phyloP scores from a whole-genome alignment of 2,329 filamentous ascomycete species.

The Cyphellophora attinorum region DNA sequence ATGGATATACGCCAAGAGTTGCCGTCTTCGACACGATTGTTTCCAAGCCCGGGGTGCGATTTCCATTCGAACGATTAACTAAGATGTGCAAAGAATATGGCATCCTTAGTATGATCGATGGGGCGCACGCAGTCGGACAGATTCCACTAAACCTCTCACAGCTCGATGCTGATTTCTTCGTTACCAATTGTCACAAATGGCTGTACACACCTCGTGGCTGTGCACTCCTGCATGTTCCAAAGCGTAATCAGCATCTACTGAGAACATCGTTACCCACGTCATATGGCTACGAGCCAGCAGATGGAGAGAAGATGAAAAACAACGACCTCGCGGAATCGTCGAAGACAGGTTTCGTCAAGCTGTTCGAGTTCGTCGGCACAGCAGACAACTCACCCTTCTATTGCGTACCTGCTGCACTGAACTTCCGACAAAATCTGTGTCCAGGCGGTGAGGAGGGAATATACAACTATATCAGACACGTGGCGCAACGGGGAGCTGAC shows the following conservation, averaged over 20 bases:
- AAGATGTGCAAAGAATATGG: conserved; percentile 55
- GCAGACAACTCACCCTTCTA: conserved; percentile 63
- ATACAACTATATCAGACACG: conserved; percentile 48
- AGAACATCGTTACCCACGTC: conserved; percentile 68
- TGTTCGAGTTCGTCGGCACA: conserved; percentile 72
- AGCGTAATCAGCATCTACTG: conserved; percentile 66
- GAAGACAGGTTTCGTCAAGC: conserved; percentile 54
- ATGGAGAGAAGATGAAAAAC: conserved; percentile 4
- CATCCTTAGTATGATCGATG: conserved; percentile 69
- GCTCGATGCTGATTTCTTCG: conserved; percentile 74
- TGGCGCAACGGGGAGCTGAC: conserved; percentile 57
- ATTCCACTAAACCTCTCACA: conserved; percentile 57
- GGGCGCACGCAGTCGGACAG: conserved; percentile 76
- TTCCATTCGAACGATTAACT: conserved; percentile 66
- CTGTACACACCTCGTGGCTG: conserved; percentile 70
- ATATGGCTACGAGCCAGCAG: conserved; percentile 57
- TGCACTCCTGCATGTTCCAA: conserved; percentile 70
- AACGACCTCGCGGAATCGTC: conserved; percentile 9
- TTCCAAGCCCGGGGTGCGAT: conserved; percentile 65
- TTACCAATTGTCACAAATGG: conserved; percentile 89
- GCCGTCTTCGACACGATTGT: conserved; percentile 74
- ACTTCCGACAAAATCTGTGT: conserved; percentile 58
- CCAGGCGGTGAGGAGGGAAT: conserved; percentile 71
- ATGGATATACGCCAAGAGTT: conserved; percentile 55
- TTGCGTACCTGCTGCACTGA: conserved; percentile 60